Evolutionary conservation across 2,329 filamentous ascomycete species (phyloP), one percentile per base, ranked within the genome.

Genomic region (Fusarium sp.): DNA sequence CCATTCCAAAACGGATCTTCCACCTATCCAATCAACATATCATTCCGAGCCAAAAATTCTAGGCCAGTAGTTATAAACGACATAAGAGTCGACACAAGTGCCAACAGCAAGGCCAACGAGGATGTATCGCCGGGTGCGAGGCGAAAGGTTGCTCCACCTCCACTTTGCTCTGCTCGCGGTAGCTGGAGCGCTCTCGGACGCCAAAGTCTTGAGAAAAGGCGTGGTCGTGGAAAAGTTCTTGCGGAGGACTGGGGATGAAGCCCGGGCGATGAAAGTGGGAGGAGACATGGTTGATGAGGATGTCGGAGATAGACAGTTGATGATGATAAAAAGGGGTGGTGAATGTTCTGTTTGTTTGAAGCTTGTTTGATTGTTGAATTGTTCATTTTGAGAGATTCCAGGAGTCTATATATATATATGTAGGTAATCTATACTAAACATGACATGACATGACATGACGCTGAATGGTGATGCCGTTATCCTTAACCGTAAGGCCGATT

Each of bases 41-140:
- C 25, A 25, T 55, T 69, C 11, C 9, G 63, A 53, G 62, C 57
- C 67, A 36, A 73, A 56, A 18, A 73, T 69, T 20, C 25, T 42
- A 31, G 75, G 71, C 64, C 68, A 76, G 53, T 77, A 78, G 23
- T 73, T 69, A 61, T 77, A 77, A 7, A 75, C 29, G 6, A 78
- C 38, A 23, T 72, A 74, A 20, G 69, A 58, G 50, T 79, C 77
- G 2, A 73, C 54, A 4, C 63, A 69, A 6, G 70, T 53, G 42
- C 71, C 56, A 7, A 66, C 55, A 6, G 57, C 63, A 5, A 72
- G 20, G 8, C 75, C 72, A 34, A 70, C 66, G 18, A 70, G 56
- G 34, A 71, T 64, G 31, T 77, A 74, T 49, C 70, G 73, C 7
- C 75, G 74, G 16, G 74, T 72, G 58, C 67, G 70, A 4, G 73